Conservation (phyloP, 2,329 filamentous ascomycete species). For the Trichophyton verrucosum region DNA sequence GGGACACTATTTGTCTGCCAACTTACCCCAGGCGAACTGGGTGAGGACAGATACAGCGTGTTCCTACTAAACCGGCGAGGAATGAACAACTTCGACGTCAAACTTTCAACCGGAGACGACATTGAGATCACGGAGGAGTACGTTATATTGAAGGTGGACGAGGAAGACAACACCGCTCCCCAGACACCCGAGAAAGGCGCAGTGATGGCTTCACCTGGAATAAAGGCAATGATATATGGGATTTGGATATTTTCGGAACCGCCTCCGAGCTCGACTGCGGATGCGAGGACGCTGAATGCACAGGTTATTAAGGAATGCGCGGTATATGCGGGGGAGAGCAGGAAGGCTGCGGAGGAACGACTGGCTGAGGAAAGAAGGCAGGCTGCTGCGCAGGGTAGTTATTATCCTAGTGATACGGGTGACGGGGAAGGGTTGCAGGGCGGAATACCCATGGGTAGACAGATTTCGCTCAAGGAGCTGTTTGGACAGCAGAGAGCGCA, state of each 20-base stretch:
- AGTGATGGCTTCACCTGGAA: conserved; percentile 4
- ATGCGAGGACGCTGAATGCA: conserved; percentile 40
- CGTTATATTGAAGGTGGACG: conserved; percentile 44
- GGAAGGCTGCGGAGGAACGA: conserved; percentile 32
- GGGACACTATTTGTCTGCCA: conserved; percentile 83
- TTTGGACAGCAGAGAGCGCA: conserved; percentile 44
- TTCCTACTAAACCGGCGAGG: conserved; percentile 63
- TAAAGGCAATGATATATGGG: conserved; percentile 37
- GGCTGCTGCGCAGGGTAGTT: conserved; percentile 22
- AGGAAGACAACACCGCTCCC: conserved; percentile 16
- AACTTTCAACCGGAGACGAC: conserved; percentile 44
- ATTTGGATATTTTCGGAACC: conserved; percentile 54
- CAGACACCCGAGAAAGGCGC: conserved; percentile 12
- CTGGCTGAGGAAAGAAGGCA: conserved; percentile 20
- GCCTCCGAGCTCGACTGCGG: conserved; percentile 42
- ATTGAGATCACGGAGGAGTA: conserved; percentile 54
- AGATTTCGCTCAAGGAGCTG: conserved; percentile 41
- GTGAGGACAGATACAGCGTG: conserved; percentile 42
- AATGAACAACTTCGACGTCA: conserved; percentile 57
- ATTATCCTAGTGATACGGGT: conserved; percentile 19
- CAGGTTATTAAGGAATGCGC: conserved; percentile 45
- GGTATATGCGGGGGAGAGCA: conserved; percentile 38
- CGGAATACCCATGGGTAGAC: conserved; percentile 40
- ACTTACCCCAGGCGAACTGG: conserved; percentile 33
- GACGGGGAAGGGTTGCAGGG: conserved; percentile 27